A percentile compares a stretch with the other conserved stretches of the same genome.
Conservation (phyloP, 1,139 yeast species). For the Meyerozyma athensensis region DNA sequence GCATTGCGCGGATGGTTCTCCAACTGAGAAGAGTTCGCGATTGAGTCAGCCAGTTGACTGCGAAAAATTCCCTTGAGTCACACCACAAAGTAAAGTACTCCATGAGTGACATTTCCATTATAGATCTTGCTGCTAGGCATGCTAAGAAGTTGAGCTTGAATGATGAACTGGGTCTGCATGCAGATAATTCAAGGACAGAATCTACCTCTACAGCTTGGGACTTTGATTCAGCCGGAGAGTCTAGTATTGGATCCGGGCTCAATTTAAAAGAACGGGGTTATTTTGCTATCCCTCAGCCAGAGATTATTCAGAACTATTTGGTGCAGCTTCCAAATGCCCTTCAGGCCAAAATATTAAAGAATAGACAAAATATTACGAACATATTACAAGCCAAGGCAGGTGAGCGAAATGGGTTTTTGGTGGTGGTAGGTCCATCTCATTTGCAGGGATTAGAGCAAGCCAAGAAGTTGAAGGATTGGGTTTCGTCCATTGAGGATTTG, state of each 20-base stretch:
- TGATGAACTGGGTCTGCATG: background rate
- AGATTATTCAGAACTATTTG: slow-evolving; percentile 38
- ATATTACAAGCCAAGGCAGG: background rate
- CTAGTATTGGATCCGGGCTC: slow-evolving; percentile 17
- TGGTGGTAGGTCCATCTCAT: slow-evolving; percentile 37
- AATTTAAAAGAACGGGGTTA: slow-evolving; percentile 26
- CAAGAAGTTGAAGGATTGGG: slow-evolving; percentile 8
- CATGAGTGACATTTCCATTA: slow-evolving; percentile 3
- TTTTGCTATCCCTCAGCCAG: slow-evolving; percentile 40
- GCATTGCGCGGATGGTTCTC: slow-evolving; percentile 21
- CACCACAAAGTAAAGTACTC: background rate
- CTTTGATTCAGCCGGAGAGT: slow-evolving; percentile 2
- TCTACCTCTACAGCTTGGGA: background rate
- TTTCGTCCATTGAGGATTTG: background rate
- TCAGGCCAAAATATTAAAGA: slow-evolving; percentile 22
- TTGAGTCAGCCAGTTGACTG: background rate
- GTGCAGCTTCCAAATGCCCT: slow-evolving; percentile 28
- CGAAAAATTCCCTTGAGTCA: background rate
- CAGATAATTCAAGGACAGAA: too few species aligned
- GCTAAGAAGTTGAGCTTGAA: background rate
- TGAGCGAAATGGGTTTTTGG: slow-evolving; percentile 21
- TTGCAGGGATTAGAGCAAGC: slow-evolving; percentile 28
- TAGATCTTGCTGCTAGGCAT: slow-evolving; percentile 1
- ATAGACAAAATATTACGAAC: slow-evolving; percentile 14
- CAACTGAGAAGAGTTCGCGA: background rate